A percentile compares a stretch with the other conserved stretches of the same genome.
Conservation (phyloP, 2,329 filamentous ascomycete genomes). For the Lachnellula arida region DNA sequence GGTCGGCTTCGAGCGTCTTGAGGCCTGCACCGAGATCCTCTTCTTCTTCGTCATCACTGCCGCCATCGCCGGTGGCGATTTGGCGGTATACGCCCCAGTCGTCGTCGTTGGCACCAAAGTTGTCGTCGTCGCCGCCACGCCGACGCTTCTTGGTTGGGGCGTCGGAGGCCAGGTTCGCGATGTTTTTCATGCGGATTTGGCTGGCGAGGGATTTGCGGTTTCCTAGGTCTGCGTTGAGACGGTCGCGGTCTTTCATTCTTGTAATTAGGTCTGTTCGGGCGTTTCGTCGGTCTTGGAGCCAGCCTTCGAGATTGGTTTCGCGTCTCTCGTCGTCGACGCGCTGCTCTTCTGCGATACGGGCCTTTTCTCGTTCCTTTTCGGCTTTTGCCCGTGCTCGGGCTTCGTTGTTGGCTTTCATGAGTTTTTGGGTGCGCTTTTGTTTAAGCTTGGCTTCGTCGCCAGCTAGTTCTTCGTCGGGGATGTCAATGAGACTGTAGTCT, state of each 20-base stretch:
- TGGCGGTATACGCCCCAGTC: constrained; percentile 97
- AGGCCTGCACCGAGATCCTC: constrained; percentile 74
- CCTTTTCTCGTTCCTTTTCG: constrained; percentile 91
- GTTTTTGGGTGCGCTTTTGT: constrained; percentile 84
- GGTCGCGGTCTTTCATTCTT: constrained; percentile 89
- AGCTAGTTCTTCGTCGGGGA: constrained; percentile 78
- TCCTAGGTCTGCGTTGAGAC: constrained; percentile 87
- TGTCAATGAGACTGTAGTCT: constrained; percentile 81
- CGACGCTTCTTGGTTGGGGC: constrained; percentile 77
- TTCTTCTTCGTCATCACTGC: constrained; percentile 83
- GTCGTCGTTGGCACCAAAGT: constrained; percentile 93
- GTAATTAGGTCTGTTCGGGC: constrained; percentile 67
- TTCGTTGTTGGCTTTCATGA: constrained; percentile 93
- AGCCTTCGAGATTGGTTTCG: constrained; percentile 76
- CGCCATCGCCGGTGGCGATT: constrained; percentile 73
- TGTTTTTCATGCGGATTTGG: constrained; percentile 97
- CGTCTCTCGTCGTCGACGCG: constrained; percentile 78
- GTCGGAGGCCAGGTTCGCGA: constrained; percentile 92
- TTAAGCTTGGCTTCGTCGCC: constrained; percentile 81
- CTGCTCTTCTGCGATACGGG: constrained; percentile 75
- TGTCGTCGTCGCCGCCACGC: constrained; percentile 87
- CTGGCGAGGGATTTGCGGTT: constrained; percentile 95
- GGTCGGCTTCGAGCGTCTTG: constrained; percentile 73
- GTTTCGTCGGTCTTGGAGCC: constrained; percentile 77
- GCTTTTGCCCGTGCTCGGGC: constrained; percentile 89